phyloP scores from a whole-genome alignment of 495 filamentous ascomycete genomes.

The Penicillium angulare region DNA sequence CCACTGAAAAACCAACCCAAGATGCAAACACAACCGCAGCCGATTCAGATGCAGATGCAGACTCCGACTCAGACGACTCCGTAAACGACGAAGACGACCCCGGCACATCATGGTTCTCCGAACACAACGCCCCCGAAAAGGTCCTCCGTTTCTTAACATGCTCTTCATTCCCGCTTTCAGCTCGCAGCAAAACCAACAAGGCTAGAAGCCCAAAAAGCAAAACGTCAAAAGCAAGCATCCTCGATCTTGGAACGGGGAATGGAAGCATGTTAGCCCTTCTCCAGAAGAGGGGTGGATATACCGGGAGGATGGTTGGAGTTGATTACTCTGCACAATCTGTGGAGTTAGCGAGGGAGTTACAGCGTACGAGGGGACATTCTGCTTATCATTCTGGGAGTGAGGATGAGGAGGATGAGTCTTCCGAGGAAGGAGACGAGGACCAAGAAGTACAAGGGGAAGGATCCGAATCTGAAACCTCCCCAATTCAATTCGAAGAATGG shows the following conservation, averaged over 20 bases:
- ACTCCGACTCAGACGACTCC: conserved; percentile 12
- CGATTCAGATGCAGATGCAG: neutral
- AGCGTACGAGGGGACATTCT: conserved; percentile 36
- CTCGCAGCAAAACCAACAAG: conserved; percentile 25
- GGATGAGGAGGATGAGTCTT: conserved; percentile 31
- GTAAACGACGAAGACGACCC: conserved; percentile 45
- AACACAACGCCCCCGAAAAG: conserved; percentile 50
- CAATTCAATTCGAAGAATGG: conserved; percentile 66
- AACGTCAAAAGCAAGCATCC: conserved; percentile 44
- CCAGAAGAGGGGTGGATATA: conserved; percentile 54
- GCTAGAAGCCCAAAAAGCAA: too few species aligned
- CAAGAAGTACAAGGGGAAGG: neutral
- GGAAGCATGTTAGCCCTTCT: conserved; percentile 82
- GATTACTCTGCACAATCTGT: conserved; percentile 81
- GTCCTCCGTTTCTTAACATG: conserved; percentile 44
- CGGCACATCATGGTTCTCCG: conserved; percentile 54
- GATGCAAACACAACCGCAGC: conserved; percentile 9
- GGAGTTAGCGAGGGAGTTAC: conserved; percentile 59
- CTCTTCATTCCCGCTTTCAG: conserved; percentile 35
- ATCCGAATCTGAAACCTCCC: neutral
- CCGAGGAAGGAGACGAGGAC: conserved; percentile 5
- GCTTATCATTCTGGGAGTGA: conserved; percentile 41
- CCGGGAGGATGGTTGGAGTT: conserved; percentile 72
- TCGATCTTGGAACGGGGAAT: conserved; percentile 88
- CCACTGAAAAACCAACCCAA: conserved; percentile 11